phyloP scores from a whole-genome alignment of 768 basidiomycete genomes.

The Naganishia vaughanmartiniae region DNA sequence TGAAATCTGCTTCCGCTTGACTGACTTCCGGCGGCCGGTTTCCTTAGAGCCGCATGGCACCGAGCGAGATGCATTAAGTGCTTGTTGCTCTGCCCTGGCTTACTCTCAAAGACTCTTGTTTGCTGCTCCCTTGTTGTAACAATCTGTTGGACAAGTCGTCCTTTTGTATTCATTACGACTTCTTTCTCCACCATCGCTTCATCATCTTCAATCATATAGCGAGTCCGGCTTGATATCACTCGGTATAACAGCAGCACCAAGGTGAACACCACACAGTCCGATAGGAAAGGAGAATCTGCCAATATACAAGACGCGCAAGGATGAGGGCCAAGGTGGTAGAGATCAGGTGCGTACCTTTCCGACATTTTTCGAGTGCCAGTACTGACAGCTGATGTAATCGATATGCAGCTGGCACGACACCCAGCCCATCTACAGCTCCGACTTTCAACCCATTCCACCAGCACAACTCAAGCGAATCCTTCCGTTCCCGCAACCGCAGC shows the following conservation, averaged over 20 bases:
- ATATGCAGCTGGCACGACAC: constrained; percentile 51
- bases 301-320: not conserved
- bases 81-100: no score
- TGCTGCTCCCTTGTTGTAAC: not conserved
- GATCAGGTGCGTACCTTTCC: constrained; percentile 43
- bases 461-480: constrained; percentile 52
- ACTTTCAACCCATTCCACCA: constrained; percentile 82
- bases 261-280: not conserved
- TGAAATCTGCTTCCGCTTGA: not conserved
- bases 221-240: not conserved
- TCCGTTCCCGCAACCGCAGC: constrained; percentile 62
- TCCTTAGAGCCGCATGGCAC: no score
- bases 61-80: no score
- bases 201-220: not conserved
- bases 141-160: not conserved
- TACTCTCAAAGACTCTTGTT: no score
- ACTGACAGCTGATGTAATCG: not conserved
- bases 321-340: constrained; percentile 52
- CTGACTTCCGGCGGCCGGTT: not conserved
- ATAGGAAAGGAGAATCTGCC: not conserved
- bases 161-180: not conserved
- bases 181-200: not conserved
- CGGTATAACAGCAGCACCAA: not conserved
- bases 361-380: not conserved
- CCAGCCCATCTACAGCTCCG: constrained; percentile 73